Conservation (phyloP, 2,329 filamentous ascomycete genomes). For the Xylariaceae sp. region DNA sequence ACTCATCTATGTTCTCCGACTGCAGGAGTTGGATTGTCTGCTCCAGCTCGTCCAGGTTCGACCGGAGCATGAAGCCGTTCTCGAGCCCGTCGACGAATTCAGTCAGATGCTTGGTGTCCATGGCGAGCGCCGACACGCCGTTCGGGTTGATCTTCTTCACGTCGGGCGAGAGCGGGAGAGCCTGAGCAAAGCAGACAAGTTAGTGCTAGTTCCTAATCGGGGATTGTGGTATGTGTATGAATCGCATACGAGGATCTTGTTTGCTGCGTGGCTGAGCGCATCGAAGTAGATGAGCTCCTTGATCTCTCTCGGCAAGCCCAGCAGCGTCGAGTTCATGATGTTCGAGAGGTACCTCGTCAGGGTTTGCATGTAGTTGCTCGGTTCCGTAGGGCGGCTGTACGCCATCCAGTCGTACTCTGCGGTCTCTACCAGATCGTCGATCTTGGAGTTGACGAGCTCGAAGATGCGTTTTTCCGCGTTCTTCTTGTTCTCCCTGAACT, state of each 20-base stretch:
- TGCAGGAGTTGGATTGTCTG: conserved; percentile 91
- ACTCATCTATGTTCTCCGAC: conserved; percentile 90
- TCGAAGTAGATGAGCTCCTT: conserved; percentile 99
- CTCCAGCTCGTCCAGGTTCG: conserved; percentile 89
- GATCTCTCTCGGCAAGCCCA: conserved; percentile 92
- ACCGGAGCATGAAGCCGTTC: conserved; percentile 80
- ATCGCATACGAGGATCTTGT: conserved; percentile 72
- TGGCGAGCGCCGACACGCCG: conserved; percentile 77
- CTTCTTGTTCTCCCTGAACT: conserved; percentile 90
- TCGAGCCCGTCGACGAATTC: conserved; percentile 86
- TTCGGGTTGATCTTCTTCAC: conserved; percentile 88
- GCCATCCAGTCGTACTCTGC: conserved; percentile 90
- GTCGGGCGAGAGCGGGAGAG: conserved; percentile 74
- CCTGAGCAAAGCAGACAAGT: conserved; percentile 45
- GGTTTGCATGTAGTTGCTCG: conserved; percentile 94
- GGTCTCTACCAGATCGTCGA: conserved; percentile 94
- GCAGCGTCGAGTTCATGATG: conserved; percentile 93
- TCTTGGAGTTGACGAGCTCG: conserved; percentile 97
- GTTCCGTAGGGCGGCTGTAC: conserved; percentile 65
- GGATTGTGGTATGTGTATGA: not conserved
- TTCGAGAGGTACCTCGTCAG: conserved; percentile 90
- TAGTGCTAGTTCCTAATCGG: not conserved
- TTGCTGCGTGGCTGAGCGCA: conserved; percentile 86
- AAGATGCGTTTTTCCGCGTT: conserved; percentile 97
- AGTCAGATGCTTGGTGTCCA: conserved; percentile 82